These are phyloP conservation scores for Cydonia oblonga DNA, from an alignment of 331 rosid species.

Conservation along the genomic window DNA sequence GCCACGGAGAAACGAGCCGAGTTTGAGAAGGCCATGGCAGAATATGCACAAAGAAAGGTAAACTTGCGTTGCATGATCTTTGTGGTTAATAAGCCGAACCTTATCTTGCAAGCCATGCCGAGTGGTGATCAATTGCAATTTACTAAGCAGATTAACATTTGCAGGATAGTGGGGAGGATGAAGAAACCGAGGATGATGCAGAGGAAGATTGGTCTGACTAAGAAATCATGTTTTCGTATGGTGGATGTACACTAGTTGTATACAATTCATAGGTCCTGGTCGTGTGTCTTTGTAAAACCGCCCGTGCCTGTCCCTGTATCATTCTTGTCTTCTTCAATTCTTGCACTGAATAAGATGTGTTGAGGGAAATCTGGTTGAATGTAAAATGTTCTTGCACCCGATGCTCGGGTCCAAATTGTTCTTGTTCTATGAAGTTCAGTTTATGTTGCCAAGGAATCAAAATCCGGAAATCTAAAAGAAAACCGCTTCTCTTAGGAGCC, in stretches of 20 bases:
- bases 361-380: background rate
- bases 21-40: slow-evolving; percentile 66
- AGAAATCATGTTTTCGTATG: slow-evolving; percentile 7
- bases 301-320: slow-evolving; percentile 5
- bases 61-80: slow-evolving; percentile 1
- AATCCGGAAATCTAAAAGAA: background rate
- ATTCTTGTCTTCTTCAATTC: slow-evolving; percentile 5
- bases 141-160: slow-evolving; percentile 6
- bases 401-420: background rate
- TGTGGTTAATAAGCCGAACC: background rate
- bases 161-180: slow-evolving; percentile 73
- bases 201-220: slow-evolving; percentile 4
- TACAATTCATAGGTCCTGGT: slow-evolving; percentile 13
- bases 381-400: background rate
- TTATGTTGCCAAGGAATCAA: background rate
- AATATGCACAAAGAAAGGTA: slow-evolving; percentile 65
- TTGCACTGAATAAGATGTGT: background rate
- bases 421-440: background rate
- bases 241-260: slow-evolving; percentile 23
- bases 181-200: slow-evolving; percentile 63
- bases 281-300: slow-evolving; percentile 13
- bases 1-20: slow-evolving; percentile 87
- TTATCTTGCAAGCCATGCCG: background rate
- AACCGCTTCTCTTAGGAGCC: background rate
- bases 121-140: background rate